Evolutionary conservation across 2,329 filamentous ascomycete genomes (phyloP).

Genomic region (Orbilia brochopaga): DNA sequence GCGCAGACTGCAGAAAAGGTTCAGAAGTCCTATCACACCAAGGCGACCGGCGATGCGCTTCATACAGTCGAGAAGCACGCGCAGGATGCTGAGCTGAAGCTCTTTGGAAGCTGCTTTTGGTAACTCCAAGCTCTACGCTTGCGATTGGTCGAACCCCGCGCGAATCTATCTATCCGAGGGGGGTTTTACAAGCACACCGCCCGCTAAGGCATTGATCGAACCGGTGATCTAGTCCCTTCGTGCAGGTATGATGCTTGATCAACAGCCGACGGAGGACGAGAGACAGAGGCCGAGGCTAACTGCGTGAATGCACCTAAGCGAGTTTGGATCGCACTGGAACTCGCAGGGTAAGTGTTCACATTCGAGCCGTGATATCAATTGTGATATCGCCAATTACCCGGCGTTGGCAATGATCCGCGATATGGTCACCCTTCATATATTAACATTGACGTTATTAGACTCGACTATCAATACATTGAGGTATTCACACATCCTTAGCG

Average conservation of each 20-base stretch:
- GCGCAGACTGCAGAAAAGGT: constrained; percentile 21
- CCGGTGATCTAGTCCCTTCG: constrained; percentile 28
- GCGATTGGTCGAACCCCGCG: too few relatives aligned
- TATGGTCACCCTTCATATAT: neutral
- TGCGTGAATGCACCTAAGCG: constrained; percentile 61
- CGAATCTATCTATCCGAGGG: neutral
- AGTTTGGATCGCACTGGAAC: constrained; percentile 86
- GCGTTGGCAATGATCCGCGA: constrained; percentile 23
- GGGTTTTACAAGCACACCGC: neutral
- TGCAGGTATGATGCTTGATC: constrained; percentile 18
- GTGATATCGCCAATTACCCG: constrained; percentile 1
- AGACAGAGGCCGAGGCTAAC: neutral
- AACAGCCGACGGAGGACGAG: neutral
- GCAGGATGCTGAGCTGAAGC: constrained; percentile 73
- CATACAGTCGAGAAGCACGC: constrained; percentile 72
- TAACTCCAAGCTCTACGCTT: constrained; percentile 58
- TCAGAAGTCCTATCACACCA: constrained; percentile 74
- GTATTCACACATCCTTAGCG: constrained; percentile 6
- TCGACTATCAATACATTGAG: constrained; percentile 85
- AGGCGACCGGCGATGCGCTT: constrained; percentile 73
- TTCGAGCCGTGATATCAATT: neutral
- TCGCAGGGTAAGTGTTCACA: constrained; percentile 65
- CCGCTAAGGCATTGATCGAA: constrained; percentile 2
- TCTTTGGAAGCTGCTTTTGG: constrained; percentile 87
- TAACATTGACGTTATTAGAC: constrained; percentile 16